These are phyloP conservation scores for Lizonia empirigonia DNA, from an alignment of 2,329 filamentous ascomycete genomes.

Conservation along the genomic window DNA sequence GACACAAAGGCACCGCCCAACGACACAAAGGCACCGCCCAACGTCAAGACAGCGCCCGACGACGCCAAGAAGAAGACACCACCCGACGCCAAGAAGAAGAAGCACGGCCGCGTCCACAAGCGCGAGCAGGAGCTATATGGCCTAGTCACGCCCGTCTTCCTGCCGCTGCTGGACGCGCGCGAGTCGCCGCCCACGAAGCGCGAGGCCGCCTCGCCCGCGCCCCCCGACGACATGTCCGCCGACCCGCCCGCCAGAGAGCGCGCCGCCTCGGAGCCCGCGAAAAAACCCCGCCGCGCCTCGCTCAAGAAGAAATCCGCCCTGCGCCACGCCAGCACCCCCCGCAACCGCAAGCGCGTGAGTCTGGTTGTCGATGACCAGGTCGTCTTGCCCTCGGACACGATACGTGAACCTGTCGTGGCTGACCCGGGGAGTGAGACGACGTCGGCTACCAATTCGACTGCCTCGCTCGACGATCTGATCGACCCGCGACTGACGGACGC, in stretches of 20 bases:
- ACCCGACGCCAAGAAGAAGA: conserved; percentile 44
- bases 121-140: conserved; percentile 47
- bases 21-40: too few species aligned
- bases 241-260: conserved; percentile 20
- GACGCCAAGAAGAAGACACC: too few species aligned
- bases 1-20: too few species aligned
- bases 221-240: conserved; percentile 10
- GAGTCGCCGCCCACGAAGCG: conserved; percentile 30
- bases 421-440: conserved; percentile 40
- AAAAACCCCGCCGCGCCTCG: conserved; percentile 35
- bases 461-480: conserved; percentile 41
- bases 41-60: conserved; percentile 19
- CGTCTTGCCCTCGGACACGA: conserved; percentile 45
- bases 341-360: conserved; percentile 43
- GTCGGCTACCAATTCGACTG: conserved; percentile 38
- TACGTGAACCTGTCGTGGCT: conserved; percentile 33
- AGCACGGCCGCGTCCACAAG: conserved; percentile 47
- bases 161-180: conserved; percentile 44
- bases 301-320: conserved; percentile 46
- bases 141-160: conserved; percentile 44
- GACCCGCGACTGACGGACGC: conserved; percentile 38
- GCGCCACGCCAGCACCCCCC: conserved; percentile 30
- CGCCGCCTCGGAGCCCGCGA: conserved; percentile 14
- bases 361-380: conserved; percentile 48
- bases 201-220: too few species aligned